Base-by-base conservation (phyloP, 257 asterid genomes). In the Penstemon newberryi region DNA sequence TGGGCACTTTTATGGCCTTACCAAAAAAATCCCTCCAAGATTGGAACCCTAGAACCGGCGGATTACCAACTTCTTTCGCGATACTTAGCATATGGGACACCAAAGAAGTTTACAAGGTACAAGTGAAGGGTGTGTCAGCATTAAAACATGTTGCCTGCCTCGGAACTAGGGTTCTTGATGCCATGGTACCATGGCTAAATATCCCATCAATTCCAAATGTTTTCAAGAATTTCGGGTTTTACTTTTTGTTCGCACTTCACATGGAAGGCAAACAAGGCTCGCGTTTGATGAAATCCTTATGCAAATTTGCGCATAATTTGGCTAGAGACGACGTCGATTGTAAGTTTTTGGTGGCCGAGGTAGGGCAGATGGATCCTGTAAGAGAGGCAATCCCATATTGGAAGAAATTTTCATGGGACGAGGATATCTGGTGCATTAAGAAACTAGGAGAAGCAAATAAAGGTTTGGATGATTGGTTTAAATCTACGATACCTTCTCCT, bases 341-440 rank as follows among this genome's bases (percentile, higher is more conserved):
- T 67, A 76, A 77, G 74, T 65, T 81, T 0, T 79, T 91, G 78
- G 90, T 88, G 68, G 89, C 97, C 3, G 97, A 91, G 73, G 91
- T 91, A 33, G 89, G 88, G 36, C 82, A 67, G 11, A 70, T 36
- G 65, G 96, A 91, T 68, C 92, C 89, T 0, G 83, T 88, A 0
- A 71, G 85, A 54, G 82, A 76, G 66, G 88, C 82, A 2, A 74
- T 91, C 13, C 97, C 97, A 3, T 86, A 84, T 59, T 91, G 97
- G 95, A 85, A 78, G 79, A 85, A 73, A 60, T 86, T 88, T 55
- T 91, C 97, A 2, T 88, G 96, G 96, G 95, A 85, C 62, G 96
- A 86, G 56, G 92, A 91, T 70, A 54, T 91, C 8, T 91, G 96
- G 97, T 91, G 97, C 83, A 83, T 88, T 3, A 91, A 91, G 83